Percentiles rank a stretch among this genome's conserved stretches.
These are phyloP conservation scores for Pleurotus tuoliensis DNA, from an alignment of 768 basidiomycete genomes.

Conservation along the genomic window DNA sequence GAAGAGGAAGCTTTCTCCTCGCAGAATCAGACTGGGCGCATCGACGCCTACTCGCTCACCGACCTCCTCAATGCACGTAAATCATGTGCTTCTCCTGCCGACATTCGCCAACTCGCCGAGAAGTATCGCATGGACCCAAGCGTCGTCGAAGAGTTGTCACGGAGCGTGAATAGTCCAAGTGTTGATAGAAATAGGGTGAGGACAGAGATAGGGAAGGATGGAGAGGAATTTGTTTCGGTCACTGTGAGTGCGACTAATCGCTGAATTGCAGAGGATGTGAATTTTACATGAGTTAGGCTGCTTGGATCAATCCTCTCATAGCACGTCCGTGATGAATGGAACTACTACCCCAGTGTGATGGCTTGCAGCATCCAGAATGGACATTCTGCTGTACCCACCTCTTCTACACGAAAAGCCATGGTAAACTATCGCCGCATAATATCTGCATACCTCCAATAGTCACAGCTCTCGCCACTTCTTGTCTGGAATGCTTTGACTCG, in stretches of 20 bases:
- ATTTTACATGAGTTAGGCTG: slow-evolving; percentile 28
- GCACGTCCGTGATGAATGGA: too few species aligned
- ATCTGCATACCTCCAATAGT: too few species aligned
- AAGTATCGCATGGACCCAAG: slow-evolving; percentile 52
- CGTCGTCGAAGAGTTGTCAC: slow-evolving; percentile 48
- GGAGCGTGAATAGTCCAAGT: slow-evolving; percentile 63
- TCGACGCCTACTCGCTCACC: slow-evolving; percentile 48
- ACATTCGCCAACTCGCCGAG: slow-evolving; percentile 47
- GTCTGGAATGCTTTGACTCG: too few species aligned
- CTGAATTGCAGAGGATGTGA: not conserved
- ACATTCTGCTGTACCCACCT: too few species aligned
- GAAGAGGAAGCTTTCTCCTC: slow-evolving; percentile 48
- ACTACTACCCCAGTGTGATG: too few species aligned
- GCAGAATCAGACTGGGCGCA: slow-evolving; percentile 36
- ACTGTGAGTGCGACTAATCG: slow-evolving; percentile 35
- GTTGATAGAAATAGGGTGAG: slow-evolving; percentile 43
- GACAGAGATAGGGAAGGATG: slow-evolving; percentile 45
- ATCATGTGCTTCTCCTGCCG: slow-evolving; percentile 30
- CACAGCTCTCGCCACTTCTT: too few species aligned
- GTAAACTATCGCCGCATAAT: too few species aligned
- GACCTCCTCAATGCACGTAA: slow-evolving; percentile 67
- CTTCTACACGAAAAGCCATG: too few species aligned
- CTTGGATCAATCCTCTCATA: slow-evolving; percentile 36
- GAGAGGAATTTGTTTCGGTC: slow-evolving; percentile 49
- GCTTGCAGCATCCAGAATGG: too few species aligned